phyloP scores from a whole-genome alignment of 805 yeast genomes.

The Lipomyces spencermartinsiae region DNA sequence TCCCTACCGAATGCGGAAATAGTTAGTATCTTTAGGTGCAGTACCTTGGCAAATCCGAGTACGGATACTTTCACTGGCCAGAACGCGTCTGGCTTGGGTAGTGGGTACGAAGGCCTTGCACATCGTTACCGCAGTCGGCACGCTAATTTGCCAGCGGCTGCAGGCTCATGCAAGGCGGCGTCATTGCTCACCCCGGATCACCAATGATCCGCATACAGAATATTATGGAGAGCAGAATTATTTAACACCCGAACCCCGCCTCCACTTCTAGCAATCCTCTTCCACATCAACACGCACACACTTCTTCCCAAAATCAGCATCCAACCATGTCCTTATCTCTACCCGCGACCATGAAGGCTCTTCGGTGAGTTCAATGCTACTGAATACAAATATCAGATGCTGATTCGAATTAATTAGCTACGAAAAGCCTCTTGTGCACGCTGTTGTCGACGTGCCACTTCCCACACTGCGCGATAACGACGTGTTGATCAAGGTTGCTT shows the following conservation, averaged over 20 bases:
- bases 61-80: neutral
- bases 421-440: slow-evolving; percentile 32
- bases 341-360: slow-evolving; percentile 35
- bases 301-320: neutral
- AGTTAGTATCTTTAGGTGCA: neutral
- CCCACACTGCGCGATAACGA: slow-evolving; percentile 33
- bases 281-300: too few species aligned
- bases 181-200: neutral
- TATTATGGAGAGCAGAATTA: neutral
- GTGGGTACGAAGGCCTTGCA: neutral
- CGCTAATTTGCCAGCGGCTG: neutral
- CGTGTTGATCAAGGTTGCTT: slow-evolving; percentile 34
- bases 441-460: slow-evolving; percentile 28
- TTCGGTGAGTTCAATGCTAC: slow-evolving; percentile 20
- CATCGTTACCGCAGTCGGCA: neutral
- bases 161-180: neutral
- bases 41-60: neutral
- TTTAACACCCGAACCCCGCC: neutral
- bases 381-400: neutral
- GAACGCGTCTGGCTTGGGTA: neutral
- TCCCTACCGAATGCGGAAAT: neutral
- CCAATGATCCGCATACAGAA: neutral
- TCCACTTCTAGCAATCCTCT: neutral
- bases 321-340: slow-evolving; percentile 22
- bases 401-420: slow-evolving; percentile 15